phyloP scores from a whole-genome alignment of 441 rosid genomes.

The Jatropha multifida region DNA sequence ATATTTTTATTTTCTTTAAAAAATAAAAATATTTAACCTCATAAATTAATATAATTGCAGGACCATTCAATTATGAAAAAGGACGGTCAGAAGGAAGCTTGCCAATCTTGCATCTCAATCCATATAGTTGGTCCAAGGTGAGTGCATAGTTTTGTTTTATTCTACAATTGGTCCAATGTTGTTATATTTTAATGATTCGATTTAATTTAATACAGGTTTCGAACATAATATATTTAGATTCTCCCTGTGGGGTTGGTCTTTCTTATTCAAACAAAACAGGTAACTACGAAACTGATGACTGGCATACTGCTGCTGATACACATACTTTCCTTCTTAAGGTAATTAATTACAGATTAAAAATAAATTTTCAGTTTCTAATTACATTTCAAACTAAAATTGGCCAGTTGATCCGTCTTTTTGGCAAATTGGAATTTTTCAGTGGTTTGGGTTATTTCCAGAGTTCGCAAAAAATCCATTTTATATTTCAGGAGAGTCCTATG shows the following conservation, averaged over 20 bases:
- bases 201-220: constrained; percentile 39
- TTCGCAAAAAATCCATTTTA: constrained; percentile 52
- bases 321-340: constrained; percentile 53
- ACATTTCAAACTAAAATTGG: not conserved
- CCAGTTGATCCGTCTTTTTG: too few relatives aligned
- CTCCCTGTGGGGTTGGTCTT: constrained; percentile 61
- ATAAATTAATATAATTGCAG: not conserved
- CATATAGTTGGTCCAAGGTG: constrained; percentile 19
- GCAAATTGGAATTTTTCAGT: constrained; percentile 26
- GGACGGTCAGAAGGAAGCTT: constrained; percentile 2
- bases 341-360: not conserved
- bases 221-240: constrained; percentile 55
- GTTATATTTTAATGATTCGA: not conserved
- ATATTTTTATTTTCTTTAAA: not conserved
- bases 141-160: not conserved
- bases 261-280: constrained; percentile 38
- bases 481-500: constrained; percentile 62
- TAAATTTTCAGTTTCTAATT: not conserved
- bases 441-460: constrained; percentile 54
- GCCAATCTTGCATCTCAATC: constrained; percentile 19
- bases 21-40: not conserved
- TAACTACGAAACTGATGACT: constrained; percentile 41
- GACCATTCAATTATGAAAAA: constrained; percentile 20
- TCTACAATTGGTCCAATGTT: not conserved
- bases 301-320: constrained; percentile 44